A percentile compares a stretch with the other conserved stretches of the same genome.
These are phyloP conservation scores for Phaeosphaeria sp. DNA, from an alignment of 2,329 filamentous ascomycete genomes.

Conservation along the genomic window DNA sequence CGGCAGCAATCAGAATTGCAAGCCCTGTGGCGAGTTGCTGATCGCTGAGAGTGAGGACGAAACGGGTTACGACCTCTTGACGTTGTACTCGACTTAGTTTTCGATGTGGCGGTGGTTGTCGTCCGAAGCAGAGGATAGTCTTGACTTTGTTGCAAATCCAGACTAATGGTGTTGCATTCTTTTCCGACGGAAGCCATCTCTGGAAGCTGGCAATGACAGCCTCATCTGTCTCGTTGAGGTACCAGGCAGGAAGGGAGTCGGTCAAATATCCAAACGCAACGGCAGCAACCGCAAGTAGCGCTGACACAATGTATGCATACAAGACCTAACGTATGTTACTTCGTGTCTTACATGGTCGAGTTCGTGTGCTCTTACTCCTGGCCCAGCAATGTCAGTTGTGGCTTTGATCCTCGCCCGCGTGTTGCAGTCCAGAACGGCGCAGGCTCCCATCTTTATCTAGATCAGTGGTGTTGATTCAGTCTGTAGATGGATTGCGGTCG, in stretches of 20 bases:
- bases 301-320: neutral
- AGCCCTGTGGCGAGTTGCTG: neutral
- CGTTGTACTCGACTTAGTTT: neutral
- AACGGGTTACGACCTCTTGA: neutral
- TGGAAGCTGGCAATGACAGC: neutral
- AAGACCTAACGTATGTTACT: neutral
- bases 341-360: neutral
- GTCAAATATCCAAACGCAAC: neutral
- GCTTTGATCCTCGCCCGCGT: neutral
- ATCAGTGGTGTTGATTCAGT: too few species aligned
- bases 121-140: neutral
- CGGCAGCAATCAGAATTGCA: neutral
- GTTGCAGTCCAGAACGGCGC: neutral
- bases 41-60: neutral
- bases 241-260: neutral
- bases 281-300: neutral
- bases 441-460: neutral
- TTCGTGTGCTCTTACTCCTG: neutral
- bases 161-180: neutral
- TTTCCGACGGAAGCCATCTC: neutral
- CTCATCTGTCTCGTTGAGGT: neutral
- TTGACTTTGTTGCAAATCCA: neutral
- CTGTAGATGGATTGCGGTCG: too few species aligned
- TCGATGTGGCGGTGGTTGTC: neutral
- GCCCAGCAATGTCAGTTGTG: neutral